Conservation (phyloP, 2,329 filamentous ascomycete genomes). For the Raffaelea ambrosiae region DNA sequence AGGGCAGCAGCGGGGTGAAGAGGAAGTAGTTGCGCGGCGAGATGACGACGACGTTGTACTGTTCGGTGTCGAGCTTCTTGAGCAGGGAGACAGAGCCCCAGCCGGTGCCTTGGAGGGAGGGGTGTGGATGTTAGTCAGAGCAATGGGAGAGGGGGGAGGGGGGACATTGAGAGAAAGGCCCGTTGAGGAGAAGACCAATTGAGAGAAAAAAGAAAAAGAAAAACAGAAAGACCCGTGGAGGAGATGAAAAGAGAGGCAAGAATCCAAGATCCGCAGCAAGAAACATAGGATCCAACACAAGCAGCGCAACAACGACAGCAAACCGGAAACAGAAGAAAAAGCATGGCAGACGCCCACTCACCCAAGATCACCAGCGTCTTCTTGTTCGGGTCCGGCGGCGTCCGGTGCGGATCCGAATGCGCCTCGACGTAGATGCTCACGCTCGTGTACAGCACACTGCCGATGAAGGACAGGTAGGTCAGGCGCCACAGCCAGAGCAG, state of each 20-base stretch:
- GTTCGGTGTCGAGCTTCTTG: slow-evolving; percentile 97
- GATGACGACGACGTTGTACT: slow-evolving; percentile 98
- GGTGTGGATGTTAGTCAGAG: slow-evolving; percentile 8
- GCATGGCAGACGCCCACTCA: slow-evolving; percentile 29
- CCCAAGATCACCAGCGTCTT: slow-evolving; percentile 95
- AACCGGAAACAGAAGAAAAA: neutral
- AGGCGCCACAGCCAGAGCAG: slow-evolving; percentile 78
- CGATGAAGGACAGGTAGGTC: slow-evolving; percentile 67
- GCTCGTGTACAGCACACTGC: slow-evolving; percentile 59
- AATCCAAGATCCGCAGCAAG: too few species aligned
- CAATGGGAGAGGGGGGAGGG: neutral
- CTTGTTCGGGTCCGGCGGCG: slow-evolving; percentile 73
- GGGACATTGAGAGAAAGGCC: slow-evolving; percentile 10
- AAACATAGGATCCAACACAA: too few species aligned
- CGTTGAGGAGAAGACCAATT: neutral
- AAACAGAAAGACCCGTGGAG: neutral
- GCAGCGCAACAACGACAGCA: neutral
- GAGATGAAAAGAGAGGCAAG: slow-evolving; percentile 10
- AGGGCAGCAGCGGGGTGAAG: slow-evolving; percentile 94
- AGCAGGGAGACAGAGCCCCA: slow-evolving; percentile 94
- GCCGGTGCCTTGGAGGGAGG: slow-evolving; percentile 63
- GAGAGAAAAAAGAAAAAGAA: neutral
- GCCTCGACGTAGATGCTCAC: slow-evolving; percentile 79
- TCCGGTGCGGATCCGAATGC: slow-evolving; percentile 67
- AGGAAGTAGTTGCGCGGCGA: slow-evolving; percentile 99